Conservation (phyloP, 495 filamentous ascomycete species). For the Beverwykella pulmonaria region DNA sequence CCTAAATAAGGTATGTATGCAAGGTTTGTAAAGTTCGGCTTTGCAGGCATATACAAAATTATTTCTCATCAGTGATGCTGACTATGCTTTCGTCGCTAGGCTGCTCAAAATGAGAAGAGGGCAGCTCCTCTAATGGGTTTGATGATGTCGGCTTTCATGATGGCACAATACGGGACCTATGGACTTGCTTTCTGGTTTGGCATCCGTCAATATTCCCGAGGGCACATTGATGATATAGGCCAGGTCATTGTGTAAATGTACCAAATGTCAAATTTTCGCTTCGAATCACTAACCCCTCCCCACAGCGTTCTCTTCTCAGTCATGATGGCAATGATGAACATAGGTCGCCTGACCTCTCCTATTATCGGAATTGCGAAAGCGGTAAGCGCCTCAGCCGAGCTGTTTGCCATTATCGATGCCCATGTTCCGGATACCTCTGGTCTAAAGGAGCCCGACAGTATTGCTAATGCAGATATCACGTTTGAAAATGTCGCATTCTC, state of each 20-base stretch:
- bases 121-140: slow-evolving; percentile 55
- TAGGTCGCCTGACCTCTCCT: too few species aligned
- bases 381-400: background rate
- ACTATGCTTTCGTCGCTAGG: slow-evolving; percentile 33
- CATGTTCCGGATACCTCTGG: background rate
- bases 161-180: slow-evolving; percentile 38
- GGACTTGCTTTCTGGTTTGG: slow-evolving; percentile 45
- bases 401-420: slow-evolving; percentile 1
- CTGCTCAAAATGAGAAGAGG: slow-evolving; percentile 56
- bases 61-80: too few species aligned
- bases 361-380: too few species aligned
- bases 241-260: too few species aligned
- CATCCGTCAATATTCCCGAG: slow-evolving; percentile 39
- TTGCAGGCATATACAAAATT: too few species aligned
- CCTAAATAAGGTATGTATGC: background rate
- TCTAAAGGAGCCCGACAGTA: background rate
- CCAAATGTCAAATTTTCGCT: slow-evolving; percentile 13
- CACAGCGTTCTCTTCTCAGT: too few species aligned
- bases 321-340: too few species aligned
- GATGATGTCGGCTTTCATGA: slow-evolving; percentile 36
- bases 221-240: too few species aligned
- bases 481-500: slow-evolving; percentile 1
- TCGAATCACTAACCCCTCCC: too few species aligned
- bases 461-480: background rate
- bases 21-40: too few species aligned